Percentiles rank a stretch among this genome's conserved stretches.
Evolutionary conservation across 371 early-diverging fungal species (phyloP).

Genomic region (Umbelopsis sp.): DNA sequence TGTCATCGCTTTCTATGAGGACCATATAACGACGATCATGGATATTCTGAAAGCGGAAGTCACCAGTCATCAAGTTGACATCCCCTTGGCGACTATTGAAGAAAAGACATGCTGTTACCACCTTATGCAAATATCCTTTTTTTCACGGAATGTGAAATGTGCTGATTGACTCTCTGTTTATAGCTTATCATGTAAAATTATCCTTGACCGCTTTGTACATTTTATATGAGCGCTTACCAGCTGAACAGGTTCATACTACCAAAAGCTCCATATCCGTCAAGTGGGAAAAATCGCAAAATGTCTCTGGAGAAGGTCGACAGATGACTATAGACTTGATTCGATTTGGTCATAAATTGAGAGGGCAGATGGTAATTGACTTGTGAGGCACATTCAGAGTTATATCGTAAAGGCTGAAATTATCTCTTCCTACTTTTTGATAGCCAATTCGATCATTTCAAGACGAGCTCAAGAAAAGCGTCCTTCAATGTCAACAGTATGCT

Average conservation of each 20-base stretch:
- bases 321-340: slow-evolving; percentile 33
- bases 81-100: slow-evolving; percentile 45
- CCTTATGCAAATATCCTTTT: slow-evolving; percentile 56
- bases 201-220: slow-evolving; percentile 29
- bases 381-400: too few relatives aligned
- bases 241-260: slow-evolving; percentile 38
- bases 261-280: slow-evolving; percentile 33
- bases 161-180: neutral
- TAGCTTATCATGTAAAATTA: neutral
- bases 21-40: slow-evolving; percentile 57
- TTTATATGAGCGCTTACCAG: slow-evolving; percentile 41
- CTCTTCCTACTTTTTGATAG: neutral
- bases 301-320: slow-evolving; percentile 26
- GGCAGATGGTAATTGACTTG: neutral
- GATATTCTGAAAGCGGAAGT: slow-evolving; percentile 31
- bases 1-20: slow-evolving; percentile 51
- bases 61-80: slow-evolving; percentile 33
- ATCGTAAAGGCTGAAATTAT: too few relatives aligned
- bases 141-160: slow-evolving; percentile 2
- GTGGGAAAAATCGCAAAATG: slow-evolving; percentile 27
- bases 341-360: slow-evolving; percentile 21
- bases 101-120: slow-evolving; percentile 50
- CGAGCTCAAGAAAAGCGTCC: slow-evolving; percentile 14
- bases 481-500: slow-evolving; percentile 60
- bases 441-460: slow-evolving; percentile 26